Conservation (phyloP, 352 stramenopile species). For the Phytophthora capsici region DNA sequence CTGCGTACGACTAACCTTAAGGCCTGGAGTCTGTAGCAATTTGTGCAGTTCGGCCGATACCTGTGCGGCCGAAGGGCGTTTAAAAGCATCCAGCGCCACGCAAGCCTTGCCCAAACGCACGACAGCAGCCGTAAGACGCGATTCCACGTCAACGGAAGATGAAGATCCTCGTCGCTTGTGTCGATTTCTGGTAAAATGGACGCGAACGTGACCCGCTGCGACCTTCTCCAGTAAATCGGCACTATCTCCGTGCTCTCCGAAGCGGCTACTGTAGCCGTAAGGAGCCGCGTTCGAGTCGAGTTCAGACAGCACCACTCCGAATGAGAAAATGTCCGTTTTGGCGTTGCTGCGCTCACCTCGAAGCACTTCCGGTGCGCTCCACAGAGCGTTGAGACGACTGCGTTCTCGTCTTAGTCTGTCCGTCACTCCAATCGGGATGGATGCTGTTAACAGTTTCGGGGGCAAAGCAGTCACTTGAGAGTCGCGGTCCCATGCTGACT, state of each 20-base stretch:
- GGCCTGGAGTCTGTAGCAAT: conserved; percentile 26
- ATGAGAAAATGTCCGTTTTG: conserved; percentile 62
- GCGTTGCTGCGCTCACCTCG: conserved; percentile 45
- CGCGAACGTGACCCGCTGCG: conserved; percentile 27
- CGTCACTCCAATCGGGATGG: conserved; percentile 23
- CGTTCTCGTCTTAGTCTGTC: conserved; percentile 26
- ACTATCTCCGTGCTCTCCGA: conserved; percentile 18
- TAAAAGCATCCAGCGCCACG: conserved; percentile 47
- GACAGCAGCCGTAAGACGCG: conserved; percentile 21
- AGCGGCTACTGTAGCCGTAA: conserved; percentile 26
- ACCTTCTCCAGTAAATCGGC: conserved; percentile 46
- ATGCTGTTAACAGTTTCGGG: conserved; percentile 20
- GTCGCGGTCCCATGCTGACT: conserved; percentile 11
- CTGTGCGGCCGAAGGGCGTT: conserved; percentile 49
- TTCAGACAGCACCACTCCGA: conserved; percentile 64
- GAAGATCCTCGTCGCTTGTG: conserved; percentile 19
- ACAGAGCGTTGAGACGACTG: conserved; percentile 24
- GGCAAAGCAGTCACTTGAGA: background rate
- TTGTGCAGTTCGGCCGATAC: conserved; percentile 48
- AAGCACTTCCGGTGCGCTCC: conserved; percentile 61
- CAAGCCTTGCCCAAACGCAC: conserved; percentile 50
- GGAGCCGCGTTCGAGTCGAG: conserved; percentile 40
- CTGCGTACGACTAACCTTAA: conserved; percentile 27
- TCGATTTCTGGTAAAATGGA: conserved; percentile 35
- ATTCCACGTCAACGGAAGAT: conserved; percentile 16